These are phyloP conservation scores for Aspergillus aculeatus DNA, from an alignment of 2,329 filamentous ascomycete species.

Conservation along the genomic window DNA sequence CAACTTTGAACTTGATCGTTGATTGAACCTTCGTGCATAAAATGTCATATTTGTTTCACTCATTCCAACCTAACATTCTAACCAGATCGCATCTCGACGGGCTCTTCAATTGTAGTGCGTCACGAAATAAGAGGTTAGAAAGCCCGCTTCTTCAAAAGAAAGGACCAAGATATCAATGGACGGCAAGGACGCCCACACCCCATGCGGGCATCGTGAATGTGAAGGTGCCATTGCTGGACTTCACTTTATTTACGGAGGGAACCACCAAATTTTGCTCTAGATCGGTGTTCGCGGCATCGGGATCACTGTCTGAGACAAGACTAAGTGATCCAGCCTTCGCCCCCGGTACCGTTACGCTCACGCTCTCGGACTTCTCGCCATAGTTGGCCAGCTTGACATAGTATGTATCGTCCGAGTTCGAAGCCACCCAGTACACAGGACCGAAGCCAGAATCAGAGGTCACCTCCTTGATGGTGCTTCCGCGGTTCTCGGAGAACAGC, in stretches of 20 bases:
- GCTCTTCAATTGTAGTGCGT: too few relatives aligned
- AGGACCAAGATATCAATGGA: constrained; percentile 1
- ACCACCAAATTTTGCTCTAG: neutral
- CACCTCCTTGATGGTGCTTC: constrained; percentile 24
- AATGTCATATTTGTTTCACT: too few relatives aligned
- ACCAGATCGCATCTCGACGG: too few relatives aligned
- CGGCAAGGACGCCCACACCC: constrained; percentile 22
- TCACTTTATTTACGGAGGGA: constrained; percentile 11
- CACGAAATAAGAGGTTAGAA: too few relatives aligned
- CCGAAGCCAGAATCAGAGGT: constrained; percentile 22
- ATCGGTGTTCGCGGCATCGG: constrained; percentile 17
- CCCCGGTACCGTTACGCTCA: constrained; percentile 16
- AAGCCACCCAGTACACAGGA: constrained; percentile 32
- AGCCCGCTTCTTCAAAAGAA: too few relatives aligned
- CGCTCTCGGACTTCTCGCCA: constrained; percentile 17
- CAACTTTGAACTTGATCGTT: neutral
- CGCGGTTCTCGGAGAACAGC: constrained; percentile 27
- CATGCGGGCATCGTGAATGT: constrained; percentile 21
- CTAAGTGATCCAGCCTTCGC: constrained; percentile 17
- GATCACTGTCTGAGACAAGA: constrained; percentile 19
- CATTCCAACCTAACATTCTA: too few relatives aligned
- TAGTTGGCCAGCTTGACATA: constrained; percentile 28
- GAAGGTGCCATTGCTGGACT: constrained; percentile 15
- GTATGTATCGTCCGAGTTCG: constrained; percentile 18
- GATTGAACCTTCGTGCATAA: too few relatives aligned